Evolutionary conservation across 176 grass and related monocot genomes (phyloP).

Genomic region (Oryza longistaminata): DNA sequence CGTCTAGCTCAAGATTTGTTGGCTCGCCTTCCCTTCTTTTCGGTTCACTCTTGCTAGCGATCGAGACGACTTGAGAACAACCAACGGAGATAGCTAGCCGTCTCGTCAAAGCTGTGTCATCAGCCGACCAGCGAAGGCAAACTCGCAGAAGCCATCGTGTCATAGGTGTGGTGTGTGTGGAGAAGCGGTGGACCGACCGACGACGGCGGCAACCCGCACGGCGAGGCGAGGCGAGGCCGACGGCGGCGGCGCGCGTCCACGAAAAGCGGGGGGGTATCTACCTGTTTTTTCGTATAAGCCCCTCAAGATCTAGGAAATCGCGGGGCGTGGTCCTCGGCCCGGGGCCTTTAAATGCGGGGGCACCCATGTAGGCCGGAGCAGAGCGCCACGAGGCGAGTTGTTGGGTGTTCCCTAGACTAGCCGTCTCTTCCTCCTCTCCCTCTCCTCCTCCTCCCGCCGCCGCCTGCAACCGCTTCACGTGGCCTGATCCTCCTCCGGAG

Average conservation of each 20-base stretch:
- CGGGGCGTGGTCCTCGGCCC: background rate
- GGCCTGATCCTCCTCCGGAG: conserved; percentile 28
- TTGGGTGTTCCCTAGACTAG: conserved; percentile 34
- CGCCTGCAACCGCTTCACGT: conserved; percentile 42
- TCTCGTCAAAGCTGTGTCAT: background rate
- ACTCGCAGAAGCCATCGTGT: background rate
- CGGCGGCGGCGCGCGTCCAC: background rate
- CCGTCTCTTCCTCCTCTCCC: conserved; percentile 21
- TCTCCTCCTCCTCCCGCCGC: conserved; percentile 17
- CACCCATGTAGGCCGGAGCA: conserved; percentile 43
- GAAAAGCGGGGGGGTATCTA: background rate
- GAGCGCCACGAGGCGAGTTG: conserved; percentile 45
- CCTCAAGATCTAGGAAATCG: background rate
- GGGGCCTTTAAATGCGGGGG: conserved; percentile 57
- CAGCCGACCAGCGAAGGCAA: too few relatives aligned
- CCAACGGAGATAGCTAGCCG: background rate
- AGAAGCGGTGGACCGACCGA: background rate
- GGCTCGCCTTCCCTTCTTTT: background rate
- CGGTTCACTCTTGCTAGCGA: too few relatives aligned
- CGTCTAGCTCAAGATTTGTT: background rate
- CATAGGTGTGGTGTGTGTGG: too few relatives aligned
- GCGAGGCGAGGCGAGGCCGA: background rate
- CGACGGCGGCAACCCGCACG: background rate
- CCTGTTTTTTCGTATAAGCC: background rate
- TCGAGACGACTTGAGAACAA: background rate